Base-by-base conservation (phyloP, 2,329 filamentous ascomycete genomes). In the Penicillium thymicola region DNA sequence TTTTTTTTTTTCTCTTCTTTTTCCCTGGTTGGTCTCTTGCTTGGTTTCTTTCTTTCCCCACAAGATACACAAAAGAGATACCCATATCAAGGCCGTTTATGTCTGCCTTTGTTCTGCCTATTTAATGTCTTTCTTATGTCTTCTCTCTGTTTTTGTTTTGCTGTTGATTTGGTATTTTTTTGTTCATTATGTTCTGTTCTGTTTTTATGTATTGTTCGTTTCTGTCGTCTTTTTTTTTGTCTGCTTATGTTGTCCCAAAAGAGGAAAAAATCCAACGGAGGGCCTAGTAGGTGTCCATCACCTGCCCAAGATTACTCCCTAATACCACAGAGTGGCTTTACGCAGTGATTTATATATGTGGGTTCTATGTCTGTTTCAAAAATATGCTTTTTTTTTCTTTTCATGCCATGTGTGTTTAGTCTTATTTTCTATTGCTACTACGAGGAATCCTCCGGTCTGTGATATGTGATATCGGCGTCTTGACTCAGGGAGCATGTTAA, bases 31-130 rank as follows among this genome's bases (percentile, higher is more conserved):
- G 54, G 54, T 45, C 55, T 46, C 44, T 46, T 34, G 30, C 18
- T 34, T 34, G 28, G 49, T 51, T 56, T 54, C 41, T 52, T 55
- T 49, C 25, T 37, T 49, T 40, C 50, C 52, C 21, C 28, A 32
- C 25, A 41, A 41, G 51, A 48, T 54, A 52, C 42, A 52, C 42
- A 52, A 56, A 56, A 56, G 54, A 56, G 54, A 56, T 56, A 56
- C 54, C 54, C 54, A 51, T 36, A 32, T 56, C 28, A 45, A 43
- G 54, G 48, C 48, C 23, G 13, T 44, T 28, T 46, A 56, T 13
- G 25, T 23, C 40, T 55, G 47, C 32, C 46, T 44, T 42, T 49
- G 9, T 46, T 36, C 44, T 37, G 32, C 23, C 41, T 4, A 44
- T 36, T 18, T 53, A 53, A 47, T 48, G 43, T 32, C 45, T 47